Conservation (phyloP, 2,329 filamentous ascomycete species). For the Aspergillus brunneoviolaceus region DNA sequence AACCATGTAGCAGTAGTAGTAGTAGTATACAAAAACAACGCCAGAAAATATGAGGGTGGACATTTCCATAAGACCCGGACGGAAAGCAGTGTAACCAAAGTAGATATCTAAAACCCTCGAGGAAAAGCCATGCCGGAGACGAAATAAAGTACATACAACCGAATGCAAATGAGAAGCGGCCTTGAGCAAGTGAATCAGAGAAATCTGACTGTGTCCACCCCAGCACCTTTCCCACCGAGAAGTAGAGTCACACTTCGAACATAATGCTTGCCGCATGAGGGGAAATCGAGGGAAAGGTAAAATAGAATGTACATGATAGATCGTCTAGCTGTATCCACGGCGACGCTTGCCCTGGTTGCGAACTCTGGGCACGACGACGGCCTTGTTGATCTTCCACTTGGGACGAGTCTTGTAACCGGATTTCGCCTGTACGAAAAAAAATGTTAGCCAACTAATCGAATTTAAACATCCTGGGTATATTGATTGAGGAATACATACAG, state of each 20-base stretch:
- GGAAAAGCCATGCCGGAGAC: constrained; percentile 1
- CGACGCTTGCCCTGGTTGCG: constrained; percentile 89
- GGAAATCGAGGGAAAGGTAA: constrained; percentile 8
- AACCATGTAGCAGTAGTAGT: constrained; percentile 2
- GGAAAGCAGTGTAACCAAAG: constrained; percentile 8
- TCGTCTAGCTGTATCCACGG: constrained; percentile 58
- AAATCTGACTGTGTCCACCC: not conserved
- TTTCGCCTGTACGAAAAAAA: constrained; percentile 45
- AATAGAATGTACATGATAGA: constrained; percentile 5
- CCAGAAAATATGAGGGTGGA: constrained; percentile 13
- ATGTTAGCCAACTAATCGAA: constrained; percentile 17
- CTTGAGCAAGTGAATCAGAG: not conserved
- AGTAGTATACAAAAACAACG: constrained; percentile 24
- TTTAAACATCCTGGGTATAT: constrained; percentile 10
- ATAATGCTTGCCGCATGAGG: not conserved
- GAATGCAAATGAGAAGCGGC: not conserved
- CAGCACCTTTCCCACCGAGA: not conserved
- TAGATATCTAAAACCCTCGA: constrained; percentile 2
- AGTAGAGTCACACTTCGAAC: constrained; percentile 2
- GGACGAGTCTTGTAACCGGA: constrained; percentile 80
- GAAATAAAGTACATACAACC: constrained; percentile 5
- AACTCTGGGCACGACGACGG: constrained; percentile 77
- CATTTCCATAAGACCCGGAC: constrained; percentile 9
- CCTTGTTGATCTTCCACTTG: constrained; percentile 87
- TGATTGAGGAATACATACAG: constrained; percentile 60